Evolutionary conservation across 2,329 filamentous ascomycete genomes (phyloP), one percentile per base, ranked within the genome.

Genomic region (Fusarium sp.): DNA sequence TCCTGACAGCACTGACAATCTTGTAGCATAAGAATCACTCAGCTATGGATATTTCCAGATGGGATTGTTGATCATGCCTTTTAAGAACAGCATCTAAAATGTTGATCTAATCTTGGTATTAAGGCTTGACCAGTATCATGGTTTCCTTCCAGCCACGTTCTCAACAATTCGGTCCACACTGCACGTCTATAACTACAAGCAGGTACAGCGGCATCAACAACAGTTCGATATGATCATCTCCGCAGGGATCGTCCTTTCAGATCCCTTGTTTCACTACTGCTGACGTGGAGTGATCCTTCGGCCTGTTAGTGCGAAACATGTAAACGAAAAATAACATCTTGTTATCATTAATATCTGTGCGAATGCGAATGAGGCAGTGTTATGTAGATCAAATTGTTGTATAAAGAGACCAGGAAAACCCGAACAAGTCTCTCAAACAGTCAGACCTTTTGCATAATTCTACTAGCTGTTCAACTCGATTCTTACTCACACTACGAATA

Each of bases 291-390:
- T 24, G 13, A 49, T 49, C 47, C 47, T 49, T 34, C 29, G 29
- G 10, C 1, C 6, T 34, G 7, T 25, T 49, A 22, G 47, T 22
- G 29, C 29, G n/a, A 24, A n/a, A 24, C 11, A 20, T 24, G 22
- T 7, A 24, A 22, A 24, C 9, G 8, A 49, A 4, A 46, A 46
- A 6, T 15, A 13, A 46, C n/a, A 27, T 20, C 4, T 18, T 11
- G 16, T 3, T 27, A 27, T n/a, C 22, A 6, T n/a, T n/a, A 11
- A 22, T 12, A 5, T 13, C 27, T 13, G 32, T 45, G 32, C 56
- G 56, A 61, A 27, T 61, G 46, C 56, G 56, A 62, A 46, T 22
- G 56, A 34, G 32, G 60, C 56, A 62, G 40, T 61, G 60, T n/a
- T 41, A 5, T 45, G 46, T 29, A 32, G 38, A 61, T 53, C 60